phyloP scores from a whole-genome alignment of 257 asterid genomes.

The Henckelia pumila region DNA sequence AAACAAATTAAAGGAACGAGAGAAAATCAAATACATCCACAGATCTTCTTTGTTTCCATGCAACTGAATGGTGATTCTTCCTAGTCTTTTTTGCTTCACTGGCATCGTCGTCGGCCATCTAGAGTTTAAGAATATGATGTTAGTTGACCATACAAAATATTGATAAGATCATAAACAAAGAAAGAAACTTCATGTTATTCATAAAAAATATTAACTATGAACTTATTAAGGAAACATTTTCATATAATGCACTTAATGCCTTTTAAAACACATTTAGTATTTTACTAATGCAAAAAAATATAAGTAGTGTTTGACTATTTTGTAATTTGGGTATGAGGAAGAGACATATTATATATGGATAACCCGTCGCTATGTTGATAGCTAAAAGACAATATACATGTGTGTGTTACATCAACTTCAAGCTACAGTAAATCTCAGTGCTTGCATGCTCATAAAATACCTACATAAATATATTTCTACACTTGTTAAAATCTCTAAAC shows the following conservation, averaged over 20 bases:
- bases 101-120: too few species aligned
- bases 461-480: too few species aligned
- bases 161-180: too few species aligned
- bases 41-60: too few species aligned
- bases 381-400: constrained; percentile 12
- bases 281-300: neutral
- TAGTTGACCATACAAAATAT: constrained; percentile 26
- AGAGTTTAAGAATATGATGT: constrained; percentile 30
- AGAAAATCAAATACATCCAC: too few species aligned
- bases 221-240: constrained; percentile 16
- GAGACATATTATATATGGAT: neutral
- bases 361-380: neutral
- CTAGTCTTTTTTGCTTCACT: too few species aligned
- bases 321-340: neutral
- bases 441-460: too few species aligned
- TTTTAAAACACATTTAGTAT: constrained; percentile 1
- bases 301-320: constrained; percentile 12
- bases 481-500: constrained; percentile 15
- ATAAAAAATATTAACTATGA: constrained; percentile 11
- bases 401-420: too few species aligned
- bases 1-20: too few species aligned
- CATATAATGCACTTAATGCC: constrained; percentile 1
- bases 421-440: constrained; percentile 1
- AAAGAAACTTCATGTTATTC: constrained; percentile 16
- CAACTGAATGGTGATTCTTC: too few species aligned